These are phyloP conservation scores for Pyrus hybrid DNA, from an alignment of 331 rosid genomes.

Conservation along the genomic window DNA sequence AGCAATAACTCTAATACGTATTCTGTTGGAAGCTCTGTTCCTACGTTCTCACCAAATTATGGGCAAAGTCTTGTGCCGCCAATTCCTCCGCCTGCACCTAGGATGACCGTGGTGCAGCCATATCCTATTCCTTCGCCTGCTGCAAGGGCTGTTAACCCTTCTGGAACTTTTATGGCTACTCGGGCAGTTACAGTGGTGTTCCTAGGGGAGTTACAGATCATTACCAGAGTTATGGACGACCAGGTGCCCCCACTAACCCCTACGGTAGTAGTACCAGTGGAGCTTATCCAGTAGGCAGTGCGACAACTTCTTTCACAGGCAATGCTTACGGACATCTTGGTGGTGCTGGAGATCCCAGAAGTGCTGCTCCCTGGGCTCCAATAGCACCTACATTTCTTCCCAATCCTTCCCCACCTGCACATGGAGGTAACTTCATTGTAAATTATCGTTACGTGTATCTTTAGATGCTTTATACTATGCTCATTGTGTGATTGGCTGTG, in stretches of 20 bases:
- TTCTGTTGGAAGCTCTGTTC: conserved; percentile 9
- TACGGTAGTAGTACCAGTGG: conserved; percentile 12
- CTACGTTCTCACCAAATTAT: neutral
- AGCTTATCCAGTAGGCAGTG: neutral
- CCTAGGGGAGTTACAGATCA: neutral
- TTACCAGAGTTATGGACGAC: neutral
- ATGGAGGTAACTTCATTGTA: neutral
- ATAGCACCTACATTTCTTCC: neutral
- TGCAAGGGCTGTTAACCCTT: conserved; percentile 6
- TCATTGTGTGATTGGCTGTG: neutral
- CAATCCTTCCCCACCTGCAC: neutral
- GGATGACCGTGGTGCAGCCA: neutral
- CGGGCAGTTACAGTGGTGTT: neutral
- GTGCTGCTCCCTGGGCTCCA: neutral
- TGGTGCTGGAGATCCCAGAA: neutral
- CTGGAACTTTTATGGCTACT: conserved; percentile 8
- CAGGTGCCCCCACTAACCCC: conserved; percentile 6
- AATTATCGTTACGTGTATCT: neutral
- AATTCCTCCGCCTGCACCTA: neutral
- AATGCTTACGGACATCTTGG: neutral
- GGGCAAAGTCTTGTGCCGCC: neutral
- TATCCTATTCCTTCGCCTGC: neutral
- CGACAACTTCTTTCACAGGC: neutral
- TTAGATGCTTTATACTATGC: neutral
- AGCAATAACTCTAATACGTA: neutral